Evolutionary conservation across 1,139 yeast species (phyloP), one percentile per base, ranked within the genome.

Genomic region (Waltiozyma sp.): DNA sequence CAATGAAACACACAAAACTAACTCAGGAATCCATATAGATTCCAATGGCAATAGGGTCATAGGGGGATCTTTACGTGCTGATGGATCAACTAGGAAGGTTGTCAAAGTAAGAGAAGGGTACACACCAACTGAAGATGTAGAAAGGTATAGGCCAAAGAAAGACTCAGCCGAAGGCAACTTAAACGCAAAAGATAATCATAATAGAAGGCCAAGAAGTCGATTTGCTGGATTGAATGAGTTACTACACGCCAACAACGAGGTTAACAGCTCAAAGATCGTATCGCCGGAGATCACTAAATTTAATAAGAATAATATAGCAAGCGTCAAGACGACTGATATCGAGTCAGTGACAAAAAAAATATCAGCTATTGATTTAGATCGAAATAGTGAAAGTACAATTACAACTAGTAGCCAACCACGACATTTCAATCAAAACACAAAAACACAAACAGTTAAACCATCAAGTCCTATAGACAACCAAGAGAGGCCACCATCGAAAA

Each of bases 31-130:
- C 1, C 44, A 42, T 15, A 13, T 44, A 21, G 43, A 46, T 33
- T 21, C 15, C 28, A 36, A 43, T 36, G 53, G 50, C 2, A 36
- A 47, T 19, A 41, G 51, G 38, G 45, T 44, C 24, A 42, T 48
- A 2, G 60, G 58, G 2, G 59, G 59, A 6, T 42, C 56, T 3
- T 21, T 57, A 19, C 56, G 72, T 28, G 47, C 62, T 14, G 72
- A 68, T 50, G 73, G 72, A 1, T 47, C 68, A 0, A 58, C 60
- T 24, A 47, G 72, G 34, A 61, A 58, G 42, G 49, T 52, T 5
- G 47, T 61, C 19, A 63, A 58, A 39, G 59, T 68, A 13, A 51
- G 68, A 21, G 68, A 69, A 0, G 72, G 72, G 0, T 68, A 45
- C 45, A 49, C 55, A 1, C 69, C 71, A 5, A 45, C 47, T 13